phyloP scores from a whole-genome alignment of 2,329 filamentous ascomycete genomes.

The Cryoendolithus antarcticus region DNA sequence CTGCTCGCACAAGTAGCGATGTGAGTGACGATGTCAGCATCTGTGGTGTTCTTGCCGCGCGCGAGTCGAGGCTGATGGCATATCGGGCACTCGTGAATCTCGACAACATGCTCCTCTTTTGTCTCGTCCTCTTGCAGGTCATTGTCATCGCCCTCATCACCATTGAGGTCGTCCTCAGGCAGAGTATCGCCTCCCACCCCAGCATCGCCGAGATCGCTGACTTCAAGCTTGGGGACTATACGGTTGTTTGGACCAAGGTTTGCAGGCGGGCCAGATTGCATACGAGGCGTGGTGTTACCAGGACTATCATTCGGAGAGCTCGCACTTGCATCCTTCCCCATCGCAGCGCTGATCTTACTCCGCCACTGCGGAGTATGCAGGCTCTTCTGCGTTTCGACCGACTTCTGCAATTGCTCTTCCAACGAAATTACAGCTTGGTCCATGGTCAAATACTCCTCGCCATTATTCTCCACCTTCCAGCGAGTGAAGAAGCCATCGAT shows the following conservation, averaged over 20 bases:
- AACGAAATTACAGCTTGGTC: constrained; percentile 89
- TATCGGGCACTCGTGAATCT: constrained; percentile 91
- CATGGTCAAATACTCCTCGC: constrained; percentile 54
- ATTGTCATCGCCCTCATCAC: constrained; percentile 16
- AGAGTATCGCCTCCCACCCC: constrained; percentile 21
- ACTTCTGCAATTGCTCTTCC: constrained; percentile 67
- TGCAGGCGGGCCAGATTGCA: constrained; percentile 17
- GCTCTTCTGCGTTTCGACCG: constrained; percentile 27
- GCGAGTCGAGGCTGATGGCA: constrained; percentile 92
- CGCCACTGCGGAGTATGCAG: constrained; percentile 11
- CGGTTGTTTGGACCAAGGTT: constrained; percentile 17
- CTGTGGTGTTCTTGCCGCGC: constrained; percentile 58
- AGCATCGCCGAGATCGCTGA: constrained; percentile 30
- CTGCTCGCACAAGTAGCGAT: constrained; percentile 95
- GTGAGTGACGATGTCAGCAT: constrained; percentile 95
- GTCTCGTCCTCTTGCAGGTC: constrained; percentile 19
- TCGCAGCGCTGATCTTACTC: constrained; percentile 1
- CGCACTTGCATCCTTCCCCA: constrained; percentile 2
- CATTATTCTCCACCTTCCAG: constrained; percentile 49
- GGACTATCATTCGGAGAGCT: constrained; percentile 24
- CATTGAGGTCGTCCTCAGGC: constrained; percentile 12
- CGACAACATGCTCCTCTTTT: constrained; percentile 76
- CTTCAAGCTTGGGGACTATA: constrained; percentile 33
- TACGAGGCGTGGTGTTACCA: constrained; percentile 27
- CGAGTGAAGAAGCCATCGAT: constrained; percentile 87